A percentile compares a stretch with the other conserved stretches of the same genome.
These are phyloP conservation scores for Rhynchosporium agropyri DNA, from an alignment of 2,329 filamentous ascomycete species.

Conservation along the genomic window DNA sequence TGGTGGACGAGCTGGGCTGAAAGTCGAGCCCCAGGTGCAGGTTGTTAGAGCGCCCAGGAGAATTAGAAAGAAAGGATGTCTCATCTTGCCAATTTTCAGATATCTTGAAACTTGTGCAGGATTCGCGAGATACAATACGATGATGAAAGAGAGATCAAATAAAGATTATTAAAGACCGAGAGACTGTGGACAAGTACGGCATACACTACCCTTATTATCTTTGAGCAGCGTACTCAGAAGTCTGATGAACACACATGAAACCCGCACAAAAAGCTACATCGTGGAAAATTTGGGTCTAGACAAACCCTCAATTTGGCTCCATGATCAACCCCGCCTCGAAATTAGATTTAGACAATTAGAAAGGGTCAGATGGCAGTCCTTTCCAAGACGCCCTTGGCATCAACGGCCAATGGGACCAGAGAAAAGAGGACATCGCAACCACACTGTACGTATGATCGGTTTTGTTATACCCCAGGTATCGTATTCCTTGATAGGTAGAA, in stretches of 20 bases:
- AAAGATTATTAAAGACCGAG: no score
- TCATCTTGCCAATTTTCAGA: constrained; percentile 24
- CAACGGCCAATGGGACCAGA: no score
- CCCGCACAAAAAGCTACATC: neutral
- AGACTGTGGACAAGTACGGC: no score
- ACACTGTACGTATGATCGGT: no score
- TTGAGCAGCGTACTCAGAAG: neutral
- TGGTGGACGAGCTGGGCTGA: constrained; percentile 66
- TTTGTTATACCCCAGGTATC: no score
- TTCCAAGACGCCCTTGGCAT: no score
- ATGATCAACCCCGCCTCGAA: neutral
- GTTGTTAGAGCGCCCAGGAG: constrained; percentile 17
- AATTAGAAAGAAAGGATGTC: constrained; percentile 20
- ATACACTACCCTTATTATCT: no score
- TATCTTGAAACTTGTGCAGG: neutral
- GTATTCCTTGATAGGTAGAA: no score
- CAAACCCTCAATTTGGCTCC: neutral
- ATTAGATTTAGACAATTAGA: neutral
- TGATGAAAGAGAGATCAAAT: no score
- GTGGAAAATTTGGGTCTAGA: neutral
- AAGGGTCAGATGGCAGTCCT: neutral
- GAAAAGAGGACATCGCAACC: no score
- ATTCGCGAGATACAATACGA: no score
- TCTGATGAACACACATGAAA: neutral
- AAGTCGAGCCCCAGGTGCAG: constrained; percentile 50